phyloP scores from a whole-genome alignment of 805 yeast species.

The Lipomyces lipofer region DNA sequence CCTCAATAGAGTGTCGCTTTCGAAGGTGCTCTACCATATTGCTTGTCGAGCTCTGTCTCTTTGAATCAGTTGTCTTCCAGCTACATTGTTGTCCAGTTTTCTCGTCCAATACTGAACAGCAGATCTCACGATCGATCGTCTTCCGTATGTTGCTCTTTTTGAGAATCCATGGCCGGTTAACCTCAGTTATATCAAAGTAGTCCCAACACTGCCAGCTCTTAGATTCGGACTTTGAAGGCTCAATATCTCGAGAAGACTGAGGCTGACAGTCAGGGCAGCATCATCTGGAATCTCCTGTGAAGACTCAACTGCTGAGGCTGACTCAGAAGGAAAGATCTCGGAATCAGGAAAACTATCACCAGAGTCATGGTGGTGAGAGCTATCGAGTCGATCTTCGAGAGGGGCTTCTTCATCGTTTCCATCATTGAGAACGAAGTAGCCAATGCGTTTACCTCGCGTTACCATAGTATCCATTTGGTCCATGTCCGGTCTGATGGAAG shows the following conservation, averaged over 20 bases:
- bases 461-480: not conserved
- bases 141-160: not conserved
- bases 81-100: not conserved
- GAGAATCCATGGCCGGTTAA: not conserved
- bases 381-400: not conserved
- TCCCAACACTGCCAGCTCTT: not conserved
- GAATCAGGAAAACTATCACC: not conserved
- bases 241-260: not conserved
- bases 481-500: not conserved
- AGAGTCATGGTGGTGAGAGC: not conserved
- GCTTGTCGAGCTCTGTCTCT: constrained; percentile 2
- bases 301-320: constrained; percentile 1
- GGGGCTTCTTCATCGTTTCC: not conserved
- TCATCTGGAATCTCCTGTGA: not conserved
- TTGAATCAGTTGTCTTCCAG: not conserved
- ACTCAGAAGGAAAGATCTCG: not conserved
- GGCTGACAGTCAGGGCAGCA: not conserved
- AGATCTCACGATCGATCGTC: not conserved
- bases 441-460: not conserved
- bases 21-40: constrained; percentile 1
- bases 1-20: not conserved
- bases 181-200: not conserved
- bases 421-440: not conserved
- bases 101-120: not conserved
- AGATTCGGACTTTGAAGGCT: not conserved